These are phyloP conservation scores for Elaeis oleifera DNA, from an alignment of 202 grass and related monocot genomes.

Conservation along the genomic window DNA sequence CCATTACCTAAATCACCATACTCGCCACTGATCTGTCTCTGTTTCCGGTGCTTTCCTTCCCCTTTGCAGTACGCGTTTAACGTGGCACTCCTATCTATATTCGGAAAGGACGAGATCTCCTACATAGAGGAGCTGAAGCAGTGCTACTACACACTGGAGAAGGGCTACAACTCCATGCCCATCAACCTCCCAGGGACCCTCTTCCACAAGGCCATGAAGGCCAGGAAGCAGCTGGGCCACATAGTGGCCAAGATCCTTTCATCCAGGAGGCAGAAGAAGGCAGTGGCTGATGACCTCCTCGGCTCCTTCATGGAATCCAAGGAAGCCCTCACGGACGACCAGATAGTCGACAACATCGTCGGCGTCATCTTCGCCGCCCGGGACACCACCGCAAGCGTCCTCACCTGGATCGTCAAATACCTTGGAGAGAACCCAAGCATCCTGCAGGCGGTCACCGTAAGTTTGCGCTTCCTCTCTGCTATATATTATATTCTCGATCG, in stretches of 20 bases:
- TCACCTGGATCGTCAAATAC: slow-evolving; percentile 98
- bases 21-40: neutral
- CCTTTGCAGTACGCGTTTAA: slow-evolving; percentile 71
- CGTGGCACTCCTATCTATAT: slow-evolving; percentile 91
- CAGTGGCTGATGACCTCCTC: slow-evolving; percentile 39
- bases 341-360: slow-evolving; percentile 90
- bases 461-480: neutral
- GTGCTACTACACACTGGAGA: slow-evolving; percentile 92
- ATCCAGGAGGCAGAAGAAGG: slow-evolving; percentile 27
- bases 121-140: slow-evolving; percentile 89
- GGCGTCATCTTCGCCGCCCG: slow-evolving; percentile 91
- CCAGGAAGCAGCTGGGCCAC: slow-evolving; percentile 52
- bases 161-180: slow-evolving; percentile 99
- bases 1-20: too few species aligned
- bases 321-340: slow-evolving; percentile 71
- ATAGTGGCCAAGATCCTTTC: slow-evolving; percentile 70
- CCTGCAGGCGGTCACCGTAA: slow-evolving; percentile 71
- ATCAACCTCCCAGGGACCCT: slow-evolving; percentile 86
- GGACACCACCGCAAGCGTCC: slow-evolving; percentile 92
- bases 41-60: neutral
- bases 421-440: slow-evolving; percentile 77
- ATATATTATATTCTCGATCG: too few species aligned
- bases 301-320: slow-evolving; percentile 76
- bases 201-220: slow-evolving; percentile 95
- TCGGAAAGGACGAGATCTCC: slow-evolving; percentile 74